Conservation (phyloP, 2,329 filamentous ascomycete species). For the Phoma herbarum region DNA sequence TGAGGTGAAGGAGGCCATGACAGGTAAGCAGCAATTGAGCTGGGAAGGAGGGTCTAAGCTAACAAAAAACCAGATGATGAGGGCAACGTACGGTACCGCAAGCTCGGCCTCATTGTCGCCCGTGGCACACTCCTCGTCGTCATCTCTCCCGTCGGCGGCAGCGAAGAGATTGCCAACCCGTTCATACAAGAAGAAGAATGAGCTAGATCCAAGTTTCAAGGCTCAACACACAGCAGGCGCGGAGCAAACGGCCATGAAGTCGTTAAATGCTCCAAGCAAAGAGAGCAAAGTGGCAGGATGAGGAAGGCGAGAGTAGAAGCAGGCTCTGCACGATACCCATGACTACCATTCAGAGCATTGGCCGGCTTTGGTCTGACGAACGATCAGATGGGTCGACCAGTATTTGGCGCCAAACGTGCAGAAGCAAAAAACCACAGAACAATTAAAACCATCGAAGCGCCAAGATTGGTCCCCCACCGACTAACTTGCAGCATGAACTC, state of each 20-base stretch:
- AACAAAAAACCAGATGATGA: slow-evolving; percentile 76
- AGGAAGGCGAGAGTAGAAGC: background rate
- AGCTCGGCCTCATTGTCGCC: slow-evolving; percentile 85
- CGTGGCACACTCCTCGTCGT: slow-evolving; percentile 92
- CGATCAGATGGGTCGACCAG: background rate
- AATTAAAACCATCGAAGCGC: slow-evolving; percentile 7
- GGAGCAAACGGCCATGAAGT: background rate
- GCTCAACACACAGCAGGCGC: slow-evolving; percentile 1
- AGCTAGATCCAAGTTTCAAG: background rate
- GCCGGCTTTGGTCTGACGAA: background rate
- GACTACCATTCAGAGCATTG: background rate
- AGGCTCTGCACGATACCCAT: slow-evolving; percentile 22
- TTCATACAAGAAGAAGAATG: slow-evolving; percentile 74
- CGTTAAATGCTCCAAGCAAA: background rate
- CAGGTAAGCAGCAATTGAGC: slow-evolving; percentile 67
- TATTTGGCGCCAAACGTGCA: background rate
- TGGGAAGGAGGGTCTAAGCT: background rate
- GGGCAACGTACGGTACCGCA: slow-evolving; percentile 82
- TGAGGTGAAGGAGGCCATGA: slow-evolving; percentile 87
- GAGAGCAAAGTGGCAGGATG: background rate
- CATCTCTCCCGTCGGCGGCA: slow-evolving; percentile 91
- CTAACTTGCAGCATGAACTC: background rate
- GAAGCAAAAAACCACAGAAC: slow-evolving; percentile 4
- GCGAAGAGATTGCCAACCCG: slow-evolving; percentile 94
- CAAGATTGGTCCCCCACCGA: background rate